Evolutionary conservation across 495 filamentous ascomycete species (phyloP).

Genomic region (Hypoxylon subgilvum): DNA sequence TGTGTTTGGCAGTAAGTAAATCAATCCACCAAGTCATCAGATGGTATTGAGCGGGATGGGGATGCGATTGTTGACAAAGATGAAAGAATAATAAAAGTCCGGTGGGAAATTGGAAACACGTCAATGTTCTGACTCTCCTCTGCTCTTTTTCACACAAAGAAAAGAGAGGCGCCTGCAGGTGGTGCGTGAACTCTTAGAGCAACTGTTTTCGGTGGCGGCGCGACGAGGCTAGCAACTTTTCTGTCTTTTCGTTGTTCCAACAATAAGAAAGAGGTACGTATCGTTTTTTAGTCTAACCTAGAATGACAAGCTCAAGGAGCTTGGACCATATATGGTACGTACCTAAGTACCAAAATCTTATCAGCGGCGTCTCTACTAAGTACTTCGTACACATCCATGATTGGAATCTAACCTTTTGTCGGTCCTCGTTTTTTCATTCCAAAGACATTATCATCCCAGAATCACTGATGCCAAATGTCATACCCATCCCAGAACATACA

Average conservation of each 20-base stretch:
- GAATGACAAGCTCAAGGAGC: conserved; percentile 14
- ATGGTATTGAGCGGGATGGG: background rate
- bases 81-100: conserved; percentile 11
- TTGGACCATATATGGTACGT: too few relatives aligned
- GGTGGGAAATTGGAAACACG: too few relatives aligned
- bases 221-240: conserved; percentile 27
- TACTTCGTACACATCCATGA: too few relatives aligned
- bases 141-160: conserved; percentile 17
- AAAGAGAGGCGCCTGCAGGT: background rate
- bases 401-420: too few relatives aligned
- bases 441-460: too few relatives aligned
- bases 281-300: background rate
- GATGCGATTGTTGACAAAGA: background rate
- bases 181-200: conserved; percentile 2
- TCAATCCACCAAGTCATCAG: conserved; percentile 4
- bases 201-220: conserved; percentile 39
- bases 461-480: too few relatives aligned
- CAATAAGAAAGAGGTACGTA: background rate
- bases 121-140: conserved; percentile 5
- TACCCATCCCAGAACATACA: too few relatives aligned
- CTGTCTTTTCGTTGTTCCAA: conserved; percentile 8
- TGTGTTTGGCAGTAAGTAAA: conserved; percentile 8
- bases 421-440: too few relatives aligned
- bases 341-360: background rate
- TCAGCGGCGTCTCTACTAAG: background rate